A percentile compares a stretch with the other conserved stretches of the same genome.
Conservation (phyloP, 257 asterid genomes). For the Parsonsia alboflavescens region DNA sequence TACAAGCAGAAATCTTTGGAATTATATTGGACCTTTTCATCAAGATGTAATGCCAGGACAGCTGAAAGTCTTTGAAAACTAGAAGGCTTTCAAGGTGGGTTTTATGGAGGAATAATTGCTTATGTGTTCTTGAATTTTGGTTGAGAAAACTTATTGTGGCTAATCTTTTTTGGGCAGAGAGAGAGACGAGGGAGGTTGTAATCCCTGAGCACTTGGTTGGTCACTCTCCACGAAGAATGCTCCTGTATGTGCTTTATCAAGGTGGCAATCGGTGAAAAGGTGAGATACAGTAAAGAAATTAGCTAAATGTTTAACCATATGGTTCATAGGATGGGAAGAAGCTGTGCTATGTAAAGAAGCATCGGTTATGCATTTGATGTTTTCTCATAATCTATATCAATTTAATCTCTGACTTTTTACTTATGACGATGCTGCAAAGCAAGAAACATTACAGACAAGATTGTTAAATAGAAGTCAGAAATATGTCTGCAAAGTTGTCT, state of each 20-base stretch:
- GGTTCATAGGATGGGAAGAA: conserved; percentile 38
- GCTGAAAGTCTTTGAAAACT: conserved; percentile 20
- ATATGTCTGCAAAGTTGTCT: too few relatives aligned
- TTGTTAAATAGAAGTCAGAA: neutral
- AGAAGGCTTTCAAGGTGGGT: conserved; percentile 13
- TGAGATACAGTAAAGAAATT: conserved; percentile 39
- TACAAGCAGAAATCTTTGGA: conserved; percentile 32
- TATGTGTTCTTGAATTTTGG: conserved; percentile 48
- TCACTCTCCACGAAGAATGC: conserved; percentile 54
- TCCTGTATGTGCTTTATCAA: conserved; percentile 38
- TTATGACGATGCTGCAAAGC: conserved; percentile 68
- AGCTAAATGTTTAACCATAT: conserved; percentile 52
- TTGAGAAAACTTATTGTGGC: conserved; percentile 46
- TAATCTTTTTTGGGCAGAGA: conserved; percentile 45
- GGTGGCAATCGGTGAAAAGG: conserved; percentile 23
- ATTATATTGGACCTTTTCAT: conserved; percentile 52
- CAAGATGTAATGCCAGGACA: conserved; percentile 52
- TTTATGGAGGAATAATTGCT: conserved; percentile 41
- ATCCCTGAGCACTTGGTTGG: conserved; percentile 55
- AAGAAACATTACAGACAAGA: conserved; percentile 31
- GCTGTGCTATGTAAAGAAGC: conserved; percentile 53
- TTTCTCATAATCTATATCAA: conserved; percentile 39
- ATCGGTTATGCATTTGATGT: conserved; percentile 44
- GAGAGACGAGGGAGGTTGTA: conserved; percentile 42
- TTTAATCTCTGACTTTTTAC: conserved; percentile 55